A percentile compares a stretch with the other conserved stretches of the same genome.
Evolutionary conservation across 257 asterid species (phyloP).

Genomic region (Forsythia viridissima): DNA sequence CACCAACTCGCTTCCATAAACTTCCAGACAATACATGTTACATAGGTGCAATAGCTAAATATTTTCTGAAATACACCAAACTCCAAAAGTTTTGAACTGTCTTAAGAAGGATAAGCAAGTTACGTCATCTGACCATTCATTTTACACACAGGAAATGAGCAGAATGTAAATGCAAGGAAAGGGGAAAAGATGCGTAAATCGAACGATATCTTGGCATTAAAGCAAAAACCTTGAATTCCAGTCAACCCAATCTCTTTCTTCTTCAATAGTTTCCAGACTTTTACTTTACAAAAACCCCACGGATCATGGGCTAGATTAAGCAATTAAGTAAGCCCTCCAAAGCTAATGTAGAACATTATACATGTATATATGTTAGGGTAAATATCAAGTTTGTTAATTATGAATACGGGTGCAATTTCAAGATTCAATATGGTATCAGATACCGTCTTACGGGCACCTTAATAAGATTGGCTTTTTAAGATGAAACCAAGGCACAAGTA

Average conservation of each 20-base stretch:
- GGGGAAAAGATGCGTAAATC: slow-evolving; percentile 23
- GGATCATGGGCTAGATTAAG: background rate
- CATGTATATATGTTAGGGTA: background rate
- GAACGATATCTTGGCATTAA: slow-evolving; percentile 24
- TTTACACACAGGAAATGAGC: background rate
- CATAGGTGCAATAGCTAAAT: slow-evolving; percentile 19
- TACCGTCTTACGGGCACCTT: background rate
- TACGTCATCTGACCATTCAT: slow-evolving; percentile 25
- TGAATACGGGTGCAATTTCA: background rate
- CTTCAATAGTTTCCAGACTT: background rate
- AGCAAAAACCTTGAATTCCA: slow-evolving; percentile 13
- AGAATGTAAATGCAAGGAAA: background rate
- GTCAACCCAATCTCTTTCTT: slow-evolving; percentile 16
- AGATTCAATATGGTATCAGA: background rate
- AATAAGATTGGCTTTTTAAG: too few species aligned
- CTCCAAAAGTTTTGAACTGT: slow-evolving; percentile 16
- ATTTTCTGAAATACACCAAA: slow-evolving; percentile 21
- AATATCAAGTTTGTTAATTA: background rate
- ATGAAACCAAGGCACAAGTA: background rate
- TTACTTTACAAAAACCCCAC: background rate
- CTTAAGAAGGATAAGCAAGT: background rate
- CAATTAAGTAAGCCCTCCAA: background rate
- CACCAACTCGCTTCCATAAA: slow-evolving; percentile 15
- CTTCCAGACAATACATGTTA: slow-evolving; percentile 2
- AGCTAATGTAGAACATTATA: too few species aligned